Evolutionary conservation across 345 rosid species (phyloP), one percentile per base, ranked within the genome.

Genomic region (Brassica incana): DNA sequence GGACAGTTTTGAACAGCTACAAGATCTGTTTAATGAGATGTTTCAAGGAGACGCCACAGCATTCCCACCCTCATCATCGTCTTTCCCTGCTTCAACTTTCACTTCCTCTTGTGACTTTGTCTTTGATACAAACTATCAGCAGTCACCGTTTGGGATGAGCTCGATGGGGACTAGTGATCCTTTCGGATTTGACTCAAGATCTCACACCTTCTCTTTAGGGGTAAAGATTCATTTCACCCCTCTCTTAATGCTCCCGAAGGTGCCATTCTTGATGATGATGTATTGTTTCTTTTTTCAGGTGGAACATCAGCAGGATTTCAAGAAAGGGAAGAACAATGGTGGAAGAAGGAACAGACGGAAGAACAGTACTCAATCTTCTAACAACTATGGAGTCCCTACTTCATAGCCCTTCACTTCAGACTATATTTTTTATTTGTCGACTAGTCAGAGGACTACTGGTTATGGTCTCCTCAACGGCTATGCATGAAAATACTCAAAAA

Each of bases 21-120:
- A 90, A 73, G 90, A 85, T 38, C 70, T 94, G 61, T 94, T 94
- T 69, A 84, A 88, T n/a, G 95, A 94, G 38, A 90, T 94, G 94
- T 92, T 94, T 75, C 90, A 84, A 72, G 90, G 50, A 27, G 95
- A 90, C 75, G 59, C 71, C 3, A 83, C 64, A 0, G 80, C 89
- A 12, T 85, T 85, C 61, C 69, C 82, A n/a, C 65, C 56, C 52
- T 45, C 63, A 61, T 27, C 65, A 2, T 61, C 65, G 5, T 67
- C 85, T 2, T 73, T 70, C 63, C 78, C 90, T 18, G 5, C 80
- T 36, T 74, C 94, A 0, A 83, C 85, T 25, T 80, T 87, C 1
- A 85, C 78, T 71, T 69, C 67, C 1, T 81, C 95, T 9, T 85
- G 73, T 35, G 32, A 82, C 2, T 85, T 80, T 65, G 85, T 77